A percentile compares a stretch with the other conserved stretches of the same genome.
Evolutionary conservation across 371 early-diverging fungal genomes (phyloP).

Genomic region (Syncephalis plumigaleata): DNA sequence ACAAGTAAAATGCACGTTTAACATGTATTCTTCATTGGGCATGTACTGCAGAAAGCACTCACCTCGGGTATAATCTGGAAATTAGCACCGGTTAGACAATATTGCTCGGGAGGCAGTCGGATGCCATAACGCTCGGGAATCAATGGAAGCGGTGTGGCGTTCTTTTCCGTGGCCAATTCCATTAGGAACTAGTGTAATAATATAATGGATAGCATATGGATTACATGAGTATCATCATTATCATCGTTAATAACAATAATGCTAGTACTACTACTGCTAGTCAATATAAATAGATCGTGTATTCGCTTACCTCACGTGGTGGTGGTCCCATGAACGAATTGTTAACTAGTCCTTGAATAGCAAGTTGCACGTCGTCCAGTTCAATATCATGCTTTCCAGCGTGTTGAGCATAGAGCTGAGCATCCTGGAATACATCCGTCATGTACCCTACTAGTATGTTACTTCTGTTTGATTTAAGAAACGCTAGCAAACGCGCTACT

Average conservation of each 20-base stretch:
- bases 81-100: conserved; percentile 75
- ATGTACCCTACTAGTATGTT: conserved; percentile 56
- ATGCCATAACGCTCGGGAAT: conserved; percentile 81
- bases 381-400: conserved; percentile 69
- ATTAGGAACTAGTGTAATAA: conserved; percentile 45
- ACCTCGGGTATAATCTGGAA: conserved; percentile 77
- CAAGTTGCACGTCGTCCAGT: conserved; percentile 81
- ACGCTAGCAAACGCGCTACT: conserved; percentile 9
- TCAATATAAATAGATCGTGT: too few species aligned
- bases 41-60: background rate
- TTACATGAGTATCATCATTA: conserved; percentile 1
- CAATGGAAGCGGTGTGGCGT: conserved; percentile 71
- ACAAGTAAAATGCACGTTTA: too few species aligned
- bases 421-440: conserved; percentile 87
- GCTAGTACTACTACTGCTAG: background rate
- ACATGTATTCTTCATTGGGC: too few species aligned
- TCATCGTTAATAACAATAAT: background rate
- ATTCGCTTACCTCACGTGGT: conserved; percentile 63
- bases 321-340: conserved; percentile 85
- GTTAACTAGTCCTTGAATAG: conserved; percentile 78
- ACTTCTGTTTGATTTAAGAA: background rate
- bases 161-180: conserved; percentile 76
- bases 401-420: conserved; percentile 88
- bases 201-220: conserved; percentile 1
- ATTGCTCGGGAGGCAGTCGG: conserved; percentile 81